Evolutionary conservation across 2,329 filamentous ascomycete species (phyloP).

Genomic region (Geosmithia putterillii): DNA sequence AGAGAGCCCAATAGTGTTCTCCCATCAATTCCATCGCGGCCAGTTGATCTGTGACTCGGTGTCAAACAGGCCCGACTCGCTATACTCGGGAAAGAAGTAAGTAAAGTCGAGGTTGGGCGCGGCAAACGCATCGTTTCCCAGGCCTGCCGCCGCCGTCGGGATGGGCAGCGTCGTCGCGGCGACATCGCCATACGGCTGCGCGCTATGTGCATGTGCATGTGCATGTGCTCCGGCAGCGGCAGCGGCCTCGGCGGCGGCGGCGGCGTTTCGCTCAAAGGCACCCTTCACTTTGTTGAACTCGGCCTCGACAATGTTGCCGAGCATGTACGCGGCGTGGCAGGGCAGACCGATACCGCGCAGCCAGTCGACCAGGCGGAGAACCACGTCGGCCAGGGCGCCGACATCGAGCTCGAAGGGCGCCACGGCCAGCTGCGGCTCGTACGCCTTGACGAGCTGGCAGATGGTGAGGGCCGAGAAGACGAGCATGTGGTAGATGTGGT

Average conservation of each 20-base stretch:
- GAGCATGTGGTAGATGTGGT: slow-evolving; percentile 16
- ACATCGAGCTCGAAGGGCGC: slow-evolving; percentile 8
- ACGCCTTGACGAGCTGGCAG: slow-evolving; percentile 9
- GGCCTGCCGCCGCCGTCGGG: too few relatives aligned
- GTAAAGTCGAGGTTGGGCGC: neutral
- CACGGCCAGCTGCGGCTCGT: slow-evolving; percentile 7
- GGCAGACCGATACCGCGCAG: slow-evolving; percentile 10
- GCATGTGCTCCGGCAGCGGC: too few relatives aligned
- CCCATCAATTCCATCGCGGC: slow-evolving; percentile 1
- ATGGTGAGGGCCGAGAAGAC: slow-evolving; percentile 13
- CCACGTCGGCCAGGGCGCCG: slow-evolving; percentile 5
- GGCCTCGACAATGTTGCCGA: slow-evolving; percentile 10
- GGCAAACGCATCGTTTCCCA: neutral
- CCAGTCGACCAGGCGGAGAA: slow-evolving; percentile 10
- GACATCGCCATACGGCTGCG: too few relatives aligned
- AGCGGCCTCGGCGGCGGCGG: too few relatives aligned
- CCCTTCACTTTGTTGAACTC: slow-evolving; percentile 9
- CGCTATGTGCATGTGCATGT: too few relatives aligned
- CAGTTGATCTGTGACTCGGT: neutral
- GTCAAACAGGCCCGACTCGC: slow-evolving; percentile 1
- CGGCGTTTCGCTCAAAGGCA: neutral
- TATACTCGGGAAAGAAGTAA: neutral
- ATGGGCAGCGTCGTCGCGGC: too few relatives aligned
- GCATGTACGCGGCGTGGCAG: slow-evolving; percentile 12
- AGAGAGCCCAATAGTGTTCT: too few relatives aligned